Evolutionary conservation across 1,284 basidiomycete genomes (phyloP).

Genomic region (Trichosporon inkin): DNA sequence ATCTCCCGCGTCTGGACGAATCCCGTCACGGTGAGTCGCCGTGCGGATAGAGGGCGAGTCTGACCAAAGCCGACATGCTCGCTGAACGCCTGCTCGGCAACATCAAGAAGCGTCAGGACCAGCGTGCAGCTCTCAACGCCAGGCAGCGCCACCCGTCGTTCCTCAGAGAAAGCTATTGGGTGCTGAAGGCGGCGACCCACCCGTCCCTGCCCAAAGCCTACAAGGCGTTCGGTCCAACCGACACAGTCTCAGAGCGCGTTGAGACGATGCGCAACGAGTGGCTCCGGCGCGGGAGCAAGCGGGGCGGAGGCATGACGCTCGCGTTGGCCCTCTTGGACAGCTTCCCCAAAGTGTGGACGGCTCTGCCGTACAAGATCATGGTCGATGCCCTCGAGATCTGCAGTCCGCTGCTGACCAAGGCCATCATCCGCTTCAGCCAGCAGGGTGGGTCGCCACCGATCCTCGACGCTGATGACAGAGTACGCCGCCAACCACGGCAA

Average conservation of each 20-base stretch:
- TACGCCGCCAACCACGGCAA: background rate
- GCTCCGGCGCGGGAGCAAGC: background rate
- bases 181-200: background rate
- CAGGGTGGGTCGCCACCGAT: background rate
- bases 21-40: background rate
- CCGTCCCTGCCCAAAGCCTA: background rate
- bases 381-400: background rate
- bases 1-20: slow-evolving; percentile 2
- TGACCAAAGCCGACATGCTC: background rate
- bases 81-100: background rate
- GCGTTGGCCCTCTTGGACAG: slow-evolving; percentile 2
- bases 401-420: slow-evolving; percentile 9
- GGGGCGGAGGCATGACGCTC: background rate
- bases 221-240: background rate
- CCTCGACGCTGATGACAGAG: background rate
- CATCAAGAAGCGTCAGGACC: background rate
- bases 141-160: background rate
- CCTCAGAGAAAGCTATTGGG: background rate
- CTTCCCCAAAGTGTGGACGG: background rate
- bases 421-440: slow-evolving; percentile 12
- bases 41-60: background rate
- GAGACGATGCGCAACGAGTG: slow-evolving; percentile 5
- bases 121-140: background rate
- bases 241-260: background rate
- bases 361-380: background rate